Evolutionary conservation across 2,329 filamentous ascomycete species (phyloP).

Genomic region (Berkeleyomyces rouxiae): DNA sequence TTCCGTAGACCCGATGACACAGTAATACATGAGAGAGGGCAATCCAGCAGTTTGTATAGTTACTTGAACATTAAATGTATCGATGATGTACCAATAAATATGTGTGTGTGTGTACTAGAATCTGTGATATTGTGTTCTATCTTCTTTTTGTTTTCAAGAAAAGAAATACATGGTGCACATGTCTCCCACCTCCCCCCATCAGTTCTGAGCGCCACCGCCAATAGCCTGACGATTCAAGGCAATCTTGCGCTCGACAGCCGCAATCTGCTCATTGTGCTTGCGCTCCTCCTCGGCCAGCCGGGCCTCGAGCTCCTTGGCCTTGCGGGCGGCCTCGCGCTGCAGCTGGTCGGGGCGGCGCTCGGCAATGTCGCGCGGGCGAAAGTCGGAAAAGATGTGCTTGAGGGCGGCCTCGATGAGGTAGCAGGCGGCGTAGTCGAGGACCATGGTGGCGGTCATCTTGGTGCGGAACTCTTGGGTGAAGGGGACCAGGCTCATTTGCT

Average conservation of each 20-base stretch:
- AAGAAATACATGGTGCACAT: too few relatives aligned
- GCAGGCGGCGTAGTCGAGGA: constrained; percentile 73
- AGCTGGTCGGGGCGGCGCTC: constrained; percentile 74
- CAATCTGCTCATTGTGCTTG: constrained; percentile 37
- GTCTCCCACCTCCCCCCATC: constrained; percentile 22
- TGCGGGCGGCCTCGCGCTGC: constrained; percentile 38
- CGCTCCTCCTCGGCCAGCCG: constrained; percentile 23
- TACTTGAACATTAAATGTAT: too few relatives aligned
- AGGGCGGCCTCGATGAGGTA: constrained; percentile 74
- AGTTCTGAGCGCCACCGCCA: too few relatives aligned
- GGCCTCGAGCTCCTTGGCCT: constrained; percentile 30
- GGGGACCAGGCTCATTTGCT: constrained; percentile 79
- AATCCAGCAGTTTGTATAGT: too few relatives aligned
- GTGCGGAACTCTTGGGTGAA: constrained; percentile 80
- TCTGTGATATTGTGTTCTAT: too few relatives aligned
- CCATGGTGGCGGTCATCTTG: constrained; percentile 71
- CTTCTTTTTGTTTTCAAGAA: too few relatives aligned
- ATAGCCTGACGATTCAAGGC: constrained; percentile 13
- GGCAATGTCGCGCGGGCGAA: constrained; percentile 85
- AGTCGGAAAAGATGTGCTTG: constrained; percentile 79
- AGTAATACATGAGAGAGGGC: too few relatives aligned
- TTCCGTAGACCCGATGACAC: too few relatives aligned
- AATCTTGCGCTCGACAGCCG: constrained; percentile 42
- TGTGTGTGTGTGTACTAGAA: too few relatives aligned
- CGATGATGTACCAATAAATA: too few relatives aligned